Evolutionary conservation across 768 basidiomycete genomes (phyloP), one percentile per base, ranked within the genome.

Genomic region (Mycena maculata): DNA sequence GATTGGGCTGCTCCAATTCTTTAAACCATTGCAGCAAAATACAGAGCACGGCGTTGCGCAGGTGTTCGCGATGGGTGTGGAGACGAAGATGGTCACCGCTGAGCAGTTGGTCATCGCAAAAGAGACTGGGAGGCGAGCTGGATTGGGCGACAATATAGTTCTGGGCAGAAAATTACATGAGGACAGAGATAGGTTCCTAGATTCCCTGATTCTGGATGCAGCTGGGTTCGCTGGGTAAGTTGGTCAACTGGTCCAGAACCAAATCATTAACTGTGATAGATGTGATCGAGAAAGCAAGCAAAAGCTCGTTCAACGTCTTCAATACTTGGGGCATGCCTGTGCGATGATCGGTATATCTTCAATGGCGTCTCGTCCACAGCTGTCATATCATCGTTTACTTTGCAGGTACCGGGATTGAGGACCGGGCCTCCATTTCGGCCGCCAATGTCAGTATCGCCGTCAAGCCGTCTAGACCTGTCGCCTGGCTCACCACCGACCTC

Each of bases 281-380:
- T 94, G 98, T 71, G 97, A 96, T 93, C 96, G 95, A 60, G 95
- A 97, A 82, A 95, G 98, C 92, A 98, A 97, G 87, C 97, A 96
- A 77, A 95, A 99, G 81, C 97, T 98, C 69, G 95, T 99, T 83
- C 96, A 96, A 85, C 93, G 95, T 72, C 91, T 99, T 54, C 96
- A 98, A 77, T 92, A 89, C 77, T 90, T 98, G 68, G 96, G 95
- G 56, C 95, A 98, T 80, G 82, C 97, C 59, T 94, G 93, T 80
- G 96, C 97, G 57, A 98, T 98, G 96, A 98, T 95, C 77, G 95
- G 96, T 68, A 41, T 16, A 48, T 27, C 5, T 47, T 38, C 1
- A 4, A 23, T 25, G 23, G 12, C 11, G 13, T 30, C 6, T 36
- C 50, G n/a, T 45, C 10, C 47, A 7, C 2, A 60, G 15, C 33